Percentiles rank a stretch among this genome's conserved stretches.
phyloP scores from a whole-genome alignment of 805 yeast species.

The Yarrowia phangngaensis region DNA sequence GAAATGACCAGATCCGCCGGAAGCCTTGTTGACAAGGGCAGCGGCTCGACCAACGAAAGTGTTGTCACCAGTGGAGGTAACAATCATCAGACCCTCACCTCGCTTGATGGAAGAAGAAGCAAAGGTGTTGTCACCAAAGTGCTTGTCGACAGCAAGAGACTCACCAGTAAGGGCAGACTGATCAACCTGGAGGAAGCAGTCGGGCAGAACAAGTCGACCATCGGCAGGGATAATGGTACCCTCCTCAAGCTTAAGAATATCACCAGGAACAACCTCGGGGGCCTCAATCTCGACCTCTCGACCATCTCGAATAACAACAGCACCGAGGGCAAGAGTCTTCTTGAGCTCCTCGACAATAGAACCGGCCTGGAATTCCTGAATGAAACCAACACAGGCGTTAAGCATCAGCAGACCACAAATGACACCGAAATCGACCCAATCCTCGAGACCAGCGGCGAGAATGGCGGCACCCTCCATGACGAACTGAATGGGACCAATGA shows the following conservation, averaged over 20 bases:
- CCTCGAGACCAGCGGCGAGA: constrained; percentile 92
- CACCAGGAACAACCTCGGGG: constrained; percentile 91
- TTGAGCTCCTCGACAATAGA: constrained; percentile 94
- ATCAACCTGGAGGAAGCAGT: constrained; percentile 82
- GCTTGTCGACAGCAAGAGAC: constrained; percentile 92
- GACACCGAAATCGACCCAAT: constrained; percentile 99
- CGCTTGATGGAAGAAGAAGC: constrained; percentile 93
- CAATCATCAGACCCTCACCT: constrained; percentile 92
- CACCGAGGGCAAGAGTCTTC: constrained; percentile 89
- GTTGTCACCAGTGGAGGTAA: constrained; percentile 91
- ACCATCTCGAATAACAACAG: constrained; percentile 82
- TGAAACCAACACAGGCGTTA: constrained; percentile 92
- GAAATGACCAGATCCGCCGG: constrained; percentile 92
- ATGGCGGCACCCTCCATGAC: constrained; percentile 96
- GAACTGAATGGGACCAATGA: constrained; percentile 94
- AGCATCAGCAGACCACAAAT: constrained; percentile 80
- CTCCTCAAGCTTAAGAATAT: constrained; percentile 84
- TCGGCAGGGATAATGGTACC: constrained; percentile 92
- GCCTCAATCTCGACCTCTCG: constrained; percentile 69
- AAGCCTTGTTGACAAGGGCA: constrained; percentile 89
- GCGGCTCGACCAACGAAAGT: constrained; percentile 98
- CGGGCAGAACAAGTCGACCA: constrained; percentile 84
- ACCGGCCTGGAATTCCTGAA: constrained; percentile 97
- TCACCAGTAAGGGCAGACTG: constrained; percentile 98
- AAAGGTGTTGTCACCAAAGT: constrained; percentile 78